Evolutionary conservation across 768 basidiomycete species (phyloP).

Genomic region (Crassisporium funariophilum): DNA sequence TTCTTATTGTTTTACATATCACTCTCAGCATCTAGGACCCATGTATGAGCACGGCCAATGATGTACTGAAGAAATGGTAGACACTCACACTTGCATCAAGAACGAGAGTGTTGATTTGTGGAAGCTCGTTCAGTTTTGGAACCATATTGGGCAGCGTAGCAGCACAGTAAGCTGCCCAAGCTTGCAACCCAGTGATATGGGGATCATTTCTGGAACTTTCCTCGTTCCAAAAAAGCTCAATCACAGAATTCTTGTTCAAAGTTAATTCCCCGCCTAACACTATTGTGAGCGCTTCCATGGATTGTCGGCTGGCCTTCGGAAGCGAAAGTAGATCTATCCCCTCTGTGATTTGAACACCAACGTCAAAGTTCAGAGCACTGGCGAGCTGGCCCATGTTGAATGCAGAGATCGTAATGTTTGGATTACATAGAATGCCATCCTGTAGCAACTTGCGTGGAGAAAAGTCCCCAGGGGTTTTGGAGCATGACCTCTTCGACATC

Average conservation of each 20-base stretch:
- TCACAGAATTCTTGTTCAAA: constrained; percentile 28
- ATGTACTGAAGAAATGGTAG: not conserved
- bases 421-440: constrained; percentile 32
- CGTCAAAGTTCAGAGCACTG: constrained; percentile 40
- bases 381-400: constrained; percentile 51
- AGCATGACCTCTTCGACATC: constrained; percentile 16
- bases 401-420: constrained; percentile 33
- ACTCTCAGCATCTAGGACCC: not conserved
- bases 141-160: constrained; percentile 26
- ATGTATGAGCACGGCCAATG: not conserved
- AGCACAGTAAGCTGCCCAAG: constrained; percentile 47
- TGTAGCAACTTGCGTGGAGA: constrained; percentile 26
- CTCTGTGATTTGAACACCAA: constrained; percentile 31
- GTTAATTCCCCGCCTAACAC: constrained; percentile 39
- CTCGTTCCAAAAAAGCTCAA: constrained; percentile 31
- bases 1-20: not conserved
- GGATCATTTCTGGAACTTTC: constrained; percentile 18
- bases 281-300: constrained; percentile 33
- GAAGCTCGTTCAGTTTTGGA: constrained; percentile 3
- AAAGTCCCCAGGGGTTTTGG: constrained; percentile 8
- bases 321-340: constrained; percentile 47
- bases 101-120: constrained; percentile 26
- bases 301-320: constrained; percentile 26
- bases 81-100: constrained; percentile 33
- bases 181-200: constrained; percentile 36